Evolutionary conservation across 805 yeast species (phyloP), one percentile per base, ranked within the genome.

Genomic region (Candida nemodendra): DNA sequence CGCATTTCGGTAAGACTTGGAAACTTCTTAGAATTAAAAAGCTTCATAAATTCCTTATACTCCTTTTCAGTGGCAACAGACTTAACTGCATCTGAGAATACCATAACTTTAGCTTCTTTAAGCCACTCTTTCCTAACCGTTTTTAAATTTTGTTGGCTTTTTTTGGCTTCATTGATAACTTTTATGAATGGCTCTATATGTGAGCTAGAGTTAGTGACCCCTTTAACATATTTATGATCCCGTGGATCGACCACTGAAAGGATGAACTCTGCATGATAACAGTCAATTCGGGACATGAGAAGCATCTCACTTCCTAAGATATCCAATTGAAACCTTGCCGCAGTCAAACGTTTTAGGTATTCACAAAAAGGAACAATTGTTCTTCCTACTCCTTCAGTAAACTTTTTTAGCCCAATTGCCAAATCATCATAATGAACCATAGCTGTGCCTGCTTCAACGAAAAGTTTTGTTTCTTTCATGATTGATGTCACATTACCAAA

Each of bases 381-480:
- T 40, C 79, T 77, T 4, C 84, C 84, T 19, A 78, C 74, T 23
- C 77, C 53, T 53, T 79, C 83, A 5, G 84, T 83, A 58, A 83
- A 79, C 51, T 78, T 74, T 61, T 79, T 79, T 30, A 82, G 79
- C 26, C 84, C 84, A 41, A 76, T 81, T 27, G 78, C 60, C 54
- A 78, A 81, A 54, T 79, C 84, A 45, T 79, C 84, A 18, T 76
- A 58, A 53, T 79, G 84, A 32, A 79, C 72, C n/a, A 76, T 83
- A 2, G 83, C 78, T 3, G 84, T 82, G 17, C 84, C 84, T 15
- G 68, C 66, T 54, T 78, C 84, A n/a, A 80, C 83, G 62, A 79
- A 79, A 34, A 77, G 54, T 51, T 79, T 79, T 17, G 84, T 81
- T 38, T 78, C 58, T 51, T 79, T 79, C 84, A 79, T 78, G 3